These are phyloP conservation scores for Picea mariana DNA, from an alignment of 83 land plant genomes.

Conservation along the genomic window DNA sequence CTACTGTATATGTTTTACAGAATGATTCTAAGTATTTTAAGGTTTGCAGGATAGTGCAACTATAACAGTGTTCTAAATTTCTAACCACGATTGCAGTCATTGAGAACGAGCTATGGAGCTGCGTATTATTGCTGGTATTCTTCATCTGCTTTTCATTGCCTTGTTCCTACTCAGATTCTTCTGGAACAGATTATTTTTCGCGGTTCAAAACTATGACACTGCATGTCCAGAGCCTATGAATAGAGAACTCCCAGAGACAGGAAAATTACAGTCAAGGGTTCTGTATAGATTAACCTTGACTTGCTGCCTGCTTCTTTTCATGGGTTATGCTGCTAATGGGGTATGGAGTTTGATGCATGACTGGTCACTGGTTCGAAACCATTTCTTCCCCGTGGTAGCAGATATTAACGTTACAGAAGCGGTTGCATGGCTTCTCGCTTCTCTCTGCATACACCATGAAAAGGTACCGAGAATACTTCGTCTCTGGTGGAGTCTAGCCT, in stretches of 20 bases:
- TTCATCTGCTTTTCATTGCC: slow-evolving; percentile 1
- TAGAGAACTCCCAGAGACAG: neutral
- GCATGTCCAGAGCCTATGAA: neutral
- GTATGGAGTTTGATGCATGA: neutral
- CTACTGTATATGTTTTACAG: too few species aligned
- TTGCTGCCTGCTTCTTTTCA: slow-evolving; percentile 13
- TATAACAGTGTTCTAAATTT: too few species aligned
- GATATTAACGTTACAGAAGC: neutral
- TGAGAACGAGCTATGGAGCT: neutral
- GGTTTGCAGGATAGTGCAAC: too few species aligned
- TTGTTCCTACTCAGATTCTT: neutral
- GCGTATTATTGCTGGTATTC: neutral
- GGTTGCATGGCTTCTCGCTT: slow-evolving; percentile 13
- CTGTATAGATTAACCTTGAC: neutral
- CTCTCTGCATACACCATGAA: slow-evolving; percentile 3
- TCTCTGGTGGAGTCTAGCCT: slow-evolving; percentile 7
- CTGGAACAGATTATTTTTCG: neutral
- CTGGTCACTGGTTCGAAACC: neutral
- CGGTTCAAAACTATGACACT: neutral
- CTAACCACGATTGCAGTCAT: too few species aligned
- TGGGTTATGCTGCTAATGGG: slow-evolving; percentile 1
- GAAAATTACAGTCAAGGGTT: neutral
- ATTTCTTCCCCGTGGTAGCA: neutral
- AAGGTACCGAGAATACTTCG: neutral
- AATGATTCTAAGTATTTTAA: too few species aligned